phyloP scores from a whole-genome alignment of 352 stramenopile species.

The Aphanomyces stellatus region DNA sequence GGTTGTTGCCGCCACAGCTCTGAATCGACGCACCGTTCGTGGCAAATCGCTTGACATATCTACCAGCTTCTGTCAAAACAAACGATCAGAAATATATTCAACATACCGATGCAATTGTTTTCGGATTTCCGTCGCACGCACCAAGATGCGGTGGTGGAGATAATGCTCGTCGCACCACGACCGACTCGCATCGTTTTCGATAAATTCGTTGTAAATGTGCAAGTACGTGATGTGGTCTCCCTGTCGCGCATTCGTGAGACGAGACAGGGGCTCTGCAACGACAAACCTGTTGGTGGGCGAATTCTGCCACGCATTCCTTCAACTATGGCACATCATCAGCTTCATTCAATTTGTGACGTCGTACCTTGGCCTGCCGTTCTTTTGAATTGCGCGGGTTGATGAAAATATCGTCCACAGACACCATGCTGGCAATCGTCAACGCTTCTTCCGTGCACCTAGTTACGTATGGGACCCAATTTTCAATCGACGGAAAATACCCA shows the following conservation, averaged over 20 bases:
- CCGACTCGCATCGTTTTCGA: slow-evolving; percentile 47
- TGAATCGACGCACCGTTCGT: slow-evolving; percentile 1
- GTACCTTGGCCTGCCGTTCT: slow-evolving; percentile 60
- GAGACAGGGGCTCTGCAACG: background rate
- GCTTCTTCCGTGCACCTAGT: slow-evolving; percentile 87
- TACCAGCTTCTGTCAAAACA: slow-evolving; percentile 3
- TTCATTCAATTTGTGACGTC: background rate
- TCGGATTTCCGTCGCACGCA: slow-evolving; percentile 55
- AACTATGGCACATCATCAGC: background rate
- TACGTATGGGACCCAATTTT: slow-evolving; percentile 13
- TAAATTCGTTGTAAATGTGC: slow-evolving; percentile 60
- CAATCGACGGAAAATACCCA: slow-evolving; percentile 43
- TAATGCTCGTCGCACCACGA: slow-evolving; percentile 72
- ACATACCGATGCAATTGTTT: slow-evolving; percentile 60
- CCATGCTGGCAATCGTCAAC: slow-evolving; percentile 92
- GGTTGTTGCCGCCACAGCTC: slow-evolving; percentile 23
- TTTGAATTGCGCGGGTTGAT: slow-evolving; percentile 43
- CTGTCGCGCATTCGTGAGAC: background rate
- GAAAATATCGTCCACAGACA: slow-evolving; percentile 89
- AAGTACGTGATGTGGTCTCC: slow-evolving; percentile 68
- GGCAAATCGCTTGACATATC: slow-evolving; percentile 20
- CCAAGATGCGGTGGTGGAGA: slow-evolving; percentile 45
- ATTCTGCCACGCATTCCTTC: slow-evolving; percentile 50
- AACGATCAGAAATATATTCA: background rate
- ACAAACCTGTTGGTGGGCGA: slow-evolving; percentile 41